Percentiles rank a stretch among this genome's conserved stretches.
Conservation (phyloP, 2,329 filamentous ascomycete genomes). For the Alternaria gaisen region DNA sequence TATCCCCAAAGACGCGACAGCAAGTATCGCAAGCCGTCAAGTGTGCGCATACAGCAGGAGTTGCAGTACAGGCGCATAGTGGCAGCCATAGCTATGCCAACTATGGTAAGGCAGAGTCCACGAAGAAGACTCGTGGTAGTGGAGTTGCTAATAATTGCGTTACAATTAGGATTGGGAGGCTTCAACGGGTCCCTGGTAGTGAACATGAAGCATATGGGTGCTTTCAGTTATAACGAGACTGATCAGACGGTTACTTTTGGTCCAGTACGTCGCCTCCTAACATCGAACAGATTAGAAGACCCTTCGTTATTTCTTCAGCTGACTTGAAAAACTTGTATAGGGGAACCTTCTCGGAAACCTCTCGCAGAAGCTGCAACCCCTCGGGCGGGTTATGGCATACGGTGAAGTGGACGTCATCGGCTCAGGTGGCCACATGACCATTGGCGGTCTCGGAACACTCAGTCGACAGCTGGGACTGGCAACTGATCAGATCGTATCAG, state of each 20-base stretch:
- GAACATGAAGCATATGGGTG: background rate
- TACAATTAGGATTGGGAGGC: background rate
- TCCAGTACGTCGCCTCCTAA: background rate
- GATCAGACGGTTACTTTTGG: slow-evolving; percentile 3
- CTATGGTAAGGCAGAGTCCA: background rate
- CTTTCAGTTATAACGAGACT: background rate
- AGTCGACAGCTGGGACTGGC: background rate
- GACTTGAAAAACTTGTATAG: background rate
- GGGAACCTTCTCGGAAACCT: slow-evolving; percentile 1
- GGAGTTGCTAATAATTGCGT: background rate
- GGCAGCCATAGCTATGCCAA: slow-evolving; percentile 4
- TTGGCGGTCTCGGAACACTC: slow-evolving; percentile 7
- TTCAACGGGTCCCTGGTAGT: slow-evolving; percentile 1
- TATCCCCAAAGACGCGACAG: background rate
- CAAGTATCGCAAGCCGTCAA: background rate
- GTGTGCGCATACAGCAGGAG: background rate
- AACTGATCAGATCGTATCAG: slow-evolving; percentile 3
- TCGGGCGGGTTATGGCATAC: slow-evolving; percentile 1
- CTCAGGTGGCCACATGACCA: slow-evolving; percentile 4
- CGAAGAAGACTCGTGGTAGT: background rate
- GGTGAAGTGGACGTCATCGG: slow-evolving; percentile 1
- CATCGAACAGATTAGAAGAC: background rate
- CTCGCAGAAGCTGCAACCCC: slow-evolving; percentile 2
- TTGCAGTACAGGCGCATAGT: slow-evolving; percentile 2
- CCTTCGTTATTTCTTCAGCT: background rate